Evolutionary conservation across 202 grass and related monocot species (phyloP).

Genomic region (Bolboschoenoplectus hybrid): DNA sequence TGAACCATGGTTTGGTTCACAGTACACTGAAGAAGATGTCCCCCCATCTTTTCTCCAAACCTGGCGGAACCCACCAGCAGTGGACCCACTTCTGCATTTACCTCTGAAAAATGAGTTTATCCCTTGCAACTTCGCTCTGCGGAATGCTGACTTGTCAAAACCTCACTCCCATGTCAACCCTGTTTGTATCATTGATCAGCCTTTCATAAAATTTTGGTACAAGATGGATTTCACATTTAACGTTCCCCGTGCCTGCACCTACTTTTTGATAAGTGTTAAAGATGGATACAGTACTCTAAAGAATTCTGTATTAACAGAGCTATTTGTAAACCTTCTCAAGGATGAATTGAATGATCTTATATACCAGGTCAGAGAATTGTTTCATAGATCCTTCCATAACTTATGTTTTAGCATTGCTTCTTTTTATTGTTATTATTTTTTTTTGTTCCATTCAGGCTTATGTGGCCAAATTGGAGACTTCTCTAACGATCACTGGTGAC

Average conservation of each 20-base stretch:
- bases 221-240: constrained; percentile 91
- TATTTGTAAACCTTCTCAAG: constrained; percentile 89
- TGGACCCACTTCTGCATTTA: constrained; percentile 73
- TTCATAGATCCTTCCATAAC: constrained; percentile 37
- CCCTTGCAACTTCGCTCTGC: constrained; percentile 68
- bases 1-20: constrained; percentile 96
- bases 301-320: constrained; percentile 81
- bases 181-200: constrained; percentile 69
- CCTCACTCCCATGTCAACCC: constrained; percentile 47
- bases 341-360: constrained; percentile 90
- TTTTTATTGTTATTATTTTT: constrained; percentile 36
- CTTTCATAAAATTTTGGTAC: constrained; percentile 92
- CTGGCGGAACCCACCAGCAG: constrained; percentile 63
- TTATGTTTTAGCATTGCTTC: constrained; percentile 17
- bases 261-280: constrained; percentile 84
- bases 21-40: constrained; percentile 89
- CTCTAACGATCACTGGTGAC: constrained; percentile 62
- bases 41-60: constrained; percentile 64
- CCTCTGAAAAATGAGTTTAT: constrained; percentile 89
- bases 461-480: constrained; percentile 89
- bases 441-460: constrained; percentile 53
- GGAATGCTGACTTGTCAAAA: constrained; percentile 56
- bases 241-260: constrained; percentile 84
- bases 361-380: constrained; percentile 68
- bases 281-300: constrained; percentile 70